phyloP scores from a whole-genome alignment of 148 eudicot genomes.

The Suaeda aralocaspica region DNA sequence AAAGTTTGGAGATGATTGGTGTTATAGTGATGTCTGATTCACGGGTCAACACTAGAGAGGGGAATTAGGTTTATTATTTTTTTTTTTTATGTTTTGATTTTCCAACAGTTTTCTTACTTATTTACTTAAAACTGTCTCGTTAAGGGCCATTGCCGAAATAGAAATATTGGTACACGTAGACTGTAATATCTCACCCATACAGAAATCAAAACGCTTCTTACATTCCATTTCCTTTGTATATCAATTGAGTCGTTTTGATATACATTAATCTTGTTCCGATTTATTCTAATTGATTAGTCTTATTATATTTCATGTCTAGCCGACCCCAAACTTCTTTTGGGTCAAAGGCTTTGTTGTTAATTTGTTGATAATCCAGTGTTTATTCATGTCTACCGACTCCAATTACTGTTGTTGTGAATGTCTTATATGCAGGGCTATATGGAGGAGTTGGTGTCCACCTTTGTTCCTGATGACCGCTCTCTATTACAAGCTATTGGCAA shows the following conservation, averaged over 20 bases:
- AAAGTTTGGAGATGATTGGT: constrained; percentile 31
- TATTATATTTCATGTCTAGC: too few relatives aligned
- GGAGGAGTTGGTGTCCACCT: constrained; percentile 92
- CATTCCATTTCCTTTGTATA: neutral
- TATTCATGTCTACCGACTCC: too few relatives aligned
- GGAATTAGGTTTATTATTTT: constrained; percentile 46
- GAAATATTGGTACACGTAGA: constrained; percentile 35
- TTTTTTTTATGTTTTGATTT: constrained; percentile 1
- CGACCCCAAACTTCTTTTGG: too few relatives aligned
- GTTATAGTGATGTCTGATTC: constrained; percentile 32
- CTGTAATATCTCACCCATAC: constrained; percentile 40
- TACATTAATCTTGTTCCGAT: too few relatives aligned
- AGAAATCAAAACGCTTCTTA: constrained; percentile 30
- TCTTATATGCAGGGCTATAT: constrained; percentile 93
- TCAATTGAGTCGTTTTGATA: too few relatives aligned
- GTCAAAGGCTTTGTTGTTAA: too few relatives aligned
- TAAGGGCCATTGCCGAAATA: constrained; percentile 30
- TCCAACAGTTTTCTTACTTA: constrained; percentile 10
- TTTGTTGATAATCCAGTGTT: too few relatives aligned
- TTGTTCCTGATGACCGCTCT: constrained; percentile 89
- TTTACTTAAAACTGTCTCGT: constrained; percentile 23
- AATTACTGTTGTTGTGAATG: too few relatives aligned
- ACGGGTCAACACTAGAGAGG: constrained; percentile 33
- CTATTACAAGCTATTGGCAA: constrained; percentile 77
- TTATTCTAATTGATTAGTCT: too few relatives aligned